Evolutionary conservation across 768 basidiomycete species (phyloP), one percentile per base, ranked within the genome.

Genomic region (Pleurotus giganteus): DNA sequence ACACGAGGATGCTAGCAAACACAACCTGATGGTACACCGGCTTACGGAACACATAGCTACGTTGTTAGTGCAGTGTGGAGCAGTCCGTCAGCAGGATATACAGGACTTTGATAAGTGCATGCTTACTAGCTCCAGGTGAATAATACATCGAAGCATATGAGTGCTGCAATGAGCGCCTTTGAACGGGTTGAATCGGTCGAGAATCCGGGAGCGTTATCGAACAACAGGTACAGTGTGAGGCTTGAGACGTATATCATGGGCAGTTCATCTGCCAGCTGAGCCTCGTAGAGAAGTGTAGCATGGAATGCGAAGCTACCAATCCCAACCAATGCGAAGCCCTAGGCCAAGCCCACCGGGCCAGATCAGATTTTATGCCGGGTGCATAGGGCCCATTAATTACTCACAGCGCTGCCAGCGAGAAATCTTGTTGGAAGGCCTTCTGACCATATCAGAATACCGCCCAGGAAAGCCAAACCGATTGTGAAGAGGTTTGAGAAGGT

Each of bases 11-110:
- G 12, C 64, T 55, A 2, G 77, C 90, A 64, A 91, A 93, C 1
- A 89, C 81, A 21, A 83, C 63, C 71, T 93, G 88, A 61, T 93
- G 90, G 67, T 88, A 93, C 2, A 91, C 72, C 0, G 90, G 90
- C 61, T 91, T 88, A 23, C 89, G 82, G 61, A 84, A 81, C 4
- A 81, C 53, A 53, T 82, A 76, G 63, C 89, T 91, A 63, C 34
- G 15, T 23, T 13, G 53, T 17, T 19, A 13, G n/a, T 23, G 21
- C 26, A 24, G 39, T 9, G 17, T 26, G 19, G 15, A 26, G 37
- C 26, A 26, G 32, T 12, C 29, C 12, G 19, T 15, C 17, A 19
- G 27, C n/a, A 37, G 11, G 21, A 31, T 24, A n/a, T 26, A 27
- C n/a, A 31, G 29, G 24, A 23, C 12, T 41, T 26, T n/a, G 28